Evolutionary conservation across 495 filamentous ascomycete genomes (phyloP).

Genomic region (Hypoxylon subgilvum): DNA sequence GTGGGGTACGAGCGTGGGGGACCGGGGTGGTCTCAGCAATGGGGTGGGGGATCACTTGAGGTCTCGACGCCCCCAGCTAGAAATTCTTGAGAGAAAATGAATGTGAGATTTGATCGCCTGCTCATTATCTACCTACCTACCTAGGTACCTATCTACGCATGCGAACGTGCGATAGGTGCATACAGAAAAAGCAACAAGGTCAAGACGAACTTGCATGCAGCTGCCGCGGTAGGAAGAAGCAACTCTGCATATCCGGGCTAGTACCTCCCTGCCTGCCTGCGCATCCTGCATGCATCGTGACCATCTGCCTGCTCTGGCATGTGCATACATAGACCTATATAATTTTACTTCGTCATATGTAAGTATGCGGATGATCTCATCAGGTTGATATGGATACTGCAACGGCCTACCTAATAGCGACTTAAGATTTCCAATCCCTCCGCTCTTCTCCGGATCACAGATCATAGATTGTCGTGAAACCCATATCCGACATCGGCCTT

Average conservation of each 20-base stretch:
- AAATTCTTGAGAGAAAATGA: conserved; percentile 11
- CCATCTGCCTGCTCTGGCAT: neutral
- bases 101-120: too few species aligned
- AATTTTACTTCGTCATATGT: neutral
- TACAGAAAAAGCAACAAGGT: neutral
- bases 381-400: too few species aligned
- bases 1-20: conserved; percentile 11
- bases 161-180: neutral
- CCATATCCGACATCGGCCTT: conserved; percentile 23
- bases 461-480: neutral
- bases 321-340: conserved; percentile 1
- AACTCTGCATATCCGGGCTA: conserved; percentile 24
- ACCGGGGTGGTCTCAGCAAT: neutral
- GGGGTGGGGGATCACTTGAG: conserved; percentile 11
- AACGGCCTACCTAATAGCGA: too few species aligned
- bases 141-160: neutral
- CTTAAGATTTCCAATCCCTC: too few species aligned
- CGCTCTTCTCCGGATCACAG: neutral
- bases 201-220: conserved; percentile 5
- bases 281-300: conserved; percentile 7
- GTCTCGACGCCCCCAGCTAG: conserved; percentile 7
- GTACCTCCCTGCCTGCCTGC: too few species aligned
- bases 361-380: conserved; percentile 2
- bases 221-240: conserved; percentile 16
- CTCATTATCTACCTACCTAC: too few species aligned